Base-by-base conservation (phyloP, 2,329 filamentous ascomycete genomes). In the Pseudofabraea citricarpa region DNA sequence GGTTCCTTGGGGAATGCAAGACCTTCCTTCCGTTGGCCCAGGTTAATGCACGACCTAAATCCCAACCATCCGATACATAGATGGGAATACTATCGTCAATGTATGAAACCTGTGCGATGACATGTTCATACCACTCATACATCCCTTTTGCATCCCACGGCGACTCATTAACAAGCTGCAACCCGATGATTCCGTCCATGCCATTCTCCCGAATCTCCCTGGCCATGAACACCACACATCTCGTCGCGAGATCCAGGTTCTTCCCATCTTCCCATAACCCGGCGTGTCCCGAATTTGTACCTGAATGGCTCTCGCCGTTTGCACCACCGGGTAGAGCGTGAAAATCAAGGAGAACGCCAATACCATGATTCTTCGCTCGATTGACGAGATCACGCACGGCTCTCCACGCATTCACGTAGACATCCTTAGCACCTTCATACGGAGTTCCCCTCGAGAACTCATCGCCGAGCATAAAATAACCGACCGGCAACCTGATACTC, bases 91-190 rank as follows among this genome's bases (percentile, higher is more conserved):
- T 66, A 7, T 50, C 36, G 54, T 81, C 73, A 36, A 80, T 66
- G 6, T 56, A 56, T 3, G 64, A 65, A 19, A 78, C 61, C 15
- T 68, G 67, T 9, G 56, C 55, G 29, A 80, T 64, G 16, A 72
- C 69, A 16, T 67, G 60, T 27, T 75, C 71, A 51, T 81, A 81
- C 69, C 73, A 82, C 16, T 71, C 67, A 51, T 75, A 78, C 70
- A 81, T 73, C 4, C 66, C 66, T 13, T 65, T 61, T 15, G 73
- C 71, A 38, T 70, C 63, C 59, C 66, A 70, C 31, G 68, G 66
- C 2, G 74, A 71, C 53, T 81, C 77, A 42, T 81, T 81, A 43
- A 73, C 70, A 18, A 81, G 54, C 56, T 81, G 75, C n/a, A 82
- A 58, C 1, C 78, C 78, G 15, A 72, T 61, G 2, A 81, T 66